Base-by-base conservation (phyloP, 257 asterid species). In the Capsicum pubescens region DNA sequence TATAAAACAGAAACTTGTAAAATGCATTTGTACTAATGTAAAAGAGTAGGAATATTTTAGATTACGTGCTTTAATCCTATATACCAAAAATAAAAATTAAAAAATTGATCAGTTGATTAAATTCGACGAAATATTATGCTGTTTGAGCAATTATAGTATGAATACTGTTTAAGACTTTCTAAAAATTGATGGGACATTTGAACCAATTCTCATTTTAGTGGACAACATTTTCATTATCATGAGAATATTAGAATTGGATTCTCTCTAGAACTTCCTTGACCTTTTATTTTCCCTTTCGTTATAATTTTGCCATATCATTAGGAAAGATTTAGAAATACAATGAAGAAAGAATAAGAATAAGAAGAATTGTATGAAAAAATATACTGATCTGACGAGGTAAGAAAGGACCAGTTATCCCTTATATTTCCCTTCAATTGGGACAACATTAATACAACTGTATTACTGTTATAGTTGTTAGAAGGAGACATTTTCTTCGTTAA, bases 121-220 rank as follows among this genome's bases (percentile, higher is more conserved):
- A 3, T 13, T 74, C 4, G 60, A 19, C 60, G 12, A n/a, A 76
- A 52, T 76, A 7, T 26, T 76, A 52, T 52, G 48, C 15, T 21
- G 63, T 76, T 63, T 52, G 60, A 52, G 21, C 63, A 76, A 76
- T 52, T 26, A 52, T 13, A 7, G 81, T 11, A 72, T 72, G 80
- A 10, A 72, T 5, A 72, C 59, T 72, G 35, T 26, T 14, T 14
- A 76, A 16, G 48, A 54, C 64, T 76, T 76, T 2, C 81, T 63
- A 26, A 26, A 76, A 76, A 12, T 50, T 52, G 81, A 76, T 76
- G 81, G 5, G 81, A 76, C 81, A 76, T 76, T 76, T 76, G 81
- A 76, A 52, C 63, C 26, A 76, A 76, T 52, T 52, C 63, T 76
- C n/a, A 52, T 76, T 13, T 13, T 52, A 52, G 81, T 76, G 81